Conservation (phyloP, 2,329 filamentous ascomycete species). For the Colletotrichum simmondsii region DNA sequence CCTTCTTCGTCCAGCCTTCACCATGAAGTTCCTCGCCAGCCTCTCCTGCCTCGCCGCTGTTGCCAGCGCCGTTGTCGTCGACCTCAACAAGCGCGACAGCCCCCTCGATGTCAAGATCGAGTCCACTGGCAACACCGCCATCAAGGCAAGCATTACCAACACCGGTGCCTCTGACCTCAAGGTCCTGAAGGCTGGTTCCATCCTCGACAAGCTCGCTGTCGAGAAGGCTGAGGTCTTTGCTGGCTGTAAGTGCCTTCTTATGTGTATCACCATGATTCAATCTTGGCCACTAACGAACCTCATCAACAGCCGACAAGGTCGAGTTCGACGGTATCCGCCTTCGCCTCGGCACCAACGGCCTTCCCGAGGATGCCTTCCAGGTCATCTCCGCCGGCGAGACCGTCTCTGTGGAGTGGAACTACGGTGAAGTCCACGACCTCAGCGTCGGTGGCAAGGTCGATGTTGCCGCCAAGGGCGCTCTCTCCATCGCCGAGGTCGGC, state of each 20-base stretch:
- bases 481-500: slow-evolving; percentile 64
- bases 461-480: slow-evolving; percentile 64
- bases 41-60: slow-evolving; percentile 48
- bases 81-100: slow-evolving; percentile 49
- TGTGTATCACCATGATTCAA: not conserved
- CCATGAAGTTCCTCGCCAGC: slow-evolving; percentile 52
- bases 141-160: slow-evolving; percentile 66
- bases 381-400: slow-evolving; percentile 59
- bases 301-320: slow-evolving; percentile 49
- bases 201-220: slow-evolving; percentile 62
- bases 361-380: slow-evolving; percentile 61
- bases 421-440: slow-evolving; percentile 66
- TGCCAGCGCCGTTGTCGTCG: slow-evolving; percentile 47
- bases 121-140: slow-evolving; percentile 60
- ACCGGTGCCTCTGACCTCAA: slow-evolving; percentile 60
- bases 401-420: slow-evolving; percentile 64
- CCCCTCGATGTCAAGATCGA: slow-evolving; percentile 58
- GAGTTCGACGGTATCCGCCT: slow-evolving; percentile 65
- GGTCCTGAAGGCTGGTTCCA: slow-evolving; percentile 63
- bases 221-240: slow-evolving; percentile 64
- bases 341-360: slow-evolving; percentile 54
- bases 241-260: slow-evolving; percentile 50
- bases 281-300: slow-evolving; percentile 13
- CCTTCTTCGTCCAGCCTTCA: slow-evolving; percentile 19
- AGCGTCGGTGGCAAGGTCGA: slow-evolving; percentile 64